These are phyloP conservation scores for Linderina pennispora DNA, from an alignment of 192 early-diverging fungal genomes.

Conservation along the genomic window DNA sequence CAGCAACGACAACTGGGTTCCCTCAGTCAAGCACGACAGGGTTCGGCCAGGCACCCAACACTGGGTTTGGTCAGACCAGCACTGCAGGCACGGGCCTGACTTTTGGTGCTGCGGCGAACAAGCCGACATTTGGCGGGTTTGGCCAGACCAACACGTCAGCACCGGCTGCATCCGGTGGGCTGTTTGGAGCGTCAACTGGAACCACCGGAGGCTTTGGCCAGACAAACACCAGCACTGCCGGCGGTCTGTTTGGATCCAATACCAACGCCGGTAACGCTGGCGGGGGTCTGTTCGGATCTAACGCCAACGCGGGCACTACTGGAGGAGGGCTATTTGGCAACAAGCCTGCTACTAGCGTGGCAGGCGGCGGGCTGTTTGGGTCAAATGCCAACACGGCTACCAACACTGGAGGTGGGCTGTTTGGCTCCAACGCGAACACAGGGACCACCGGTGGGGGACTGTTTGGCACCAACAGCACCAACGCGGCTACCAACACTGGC, in stretches of 20 bases:
- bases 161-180: constrained; percentile 34
- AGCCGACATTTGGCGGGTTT: constrained; percentile 17
- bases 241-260: constrained; percentile 20
- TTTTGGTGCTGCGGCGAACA: neutral
- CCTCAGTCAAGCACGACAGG: no score
- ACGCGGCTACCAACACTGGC: constrained; percentile 4
- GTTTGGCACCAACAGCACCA: constrained; percentile 8
- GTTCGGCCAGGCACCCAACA: constrained; percentile 4
- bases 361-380: constrained; percentile 13
- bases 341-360: constrained; percentile 12
- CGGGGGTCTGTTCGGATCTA: constrained; percentile 4
- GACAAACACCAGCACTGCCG: constrained; percentile 6
- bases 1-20: neutral
- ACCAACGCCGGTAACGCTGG: constrained; percentile 1
- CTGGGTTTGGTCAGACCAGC: constrained; percentile 17
- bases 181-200: constrained; percentile 38
- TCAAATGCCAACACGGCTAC: neutral
- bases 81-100: constrained; percentile 1
- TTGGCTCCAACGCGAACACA: constrained; percentile 7
- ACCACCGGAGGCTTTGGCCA: constrained; percentile 17
- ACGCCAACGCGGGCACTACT: constrained; percentile 1
- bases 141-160: constrained; percentile 38
- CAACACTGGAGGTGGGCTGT: constrained; percentile 7
- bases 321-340: constrained; percentile 26
- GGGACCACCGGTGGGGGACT: constrained; percentile 1